Evolutionary conservation across 805 yeast genomes (phyloP).

Genomic region (Saturnispora ahearnii): DNA sequence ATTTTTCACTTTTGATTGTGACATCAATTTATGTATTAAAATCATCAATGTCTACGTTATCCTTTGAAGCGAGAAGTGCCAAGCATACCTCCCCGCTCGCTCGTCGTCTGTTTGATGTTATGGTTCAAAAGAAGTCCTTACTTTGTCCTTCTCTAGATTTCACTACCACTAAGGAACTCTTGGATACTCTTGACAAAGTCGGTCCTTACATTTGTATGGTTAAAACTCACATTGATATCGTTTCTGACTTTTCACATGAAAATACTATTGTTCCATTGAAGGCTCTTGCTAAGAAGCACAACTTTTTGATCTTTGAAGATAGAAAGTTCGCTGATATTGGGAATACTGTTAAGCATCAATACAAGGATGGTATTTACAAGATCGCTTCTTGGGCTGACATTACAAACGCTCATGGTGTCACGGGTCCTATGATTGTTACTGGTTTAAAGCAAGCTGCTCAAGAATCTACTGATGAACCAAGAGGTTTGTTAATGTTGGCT

Average conservation of each 20-base stretch:
- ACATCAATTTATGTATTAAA: not conserved
- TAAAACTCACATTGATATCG: conserved; percentile 90
- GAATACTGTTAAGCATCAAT: conserved; percentile 91
- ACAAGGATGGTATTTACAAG: conserved; percentile 78
- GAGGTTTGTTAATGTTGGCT: conserved; percentile 92
- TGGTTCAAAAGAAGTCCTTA: conserved; percentile 76
- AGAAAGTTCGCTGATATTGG: conserved; percentile 98
- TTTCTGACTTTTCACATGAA: conserved; percentile 81
- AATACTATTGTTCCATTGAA: conserved; percentile 69
- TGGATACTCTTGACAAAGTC: conserved; percentile 60
- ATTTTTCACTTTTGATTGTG: conserved; percentile 1
- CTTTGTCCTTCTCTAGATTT: conserved; percentile 95
- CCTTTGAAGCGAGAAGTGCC: conserved; percentile 64
- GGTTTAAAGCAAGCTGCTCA: conserved; percentile 80
- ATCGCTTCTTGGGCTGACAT: conserved; percentile 95
- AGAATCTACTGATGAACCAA: conserved; percentile 61
- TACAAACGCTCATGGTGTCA: conserved; percentile 95
- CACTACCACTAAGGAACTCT: conserved; percentile 64
- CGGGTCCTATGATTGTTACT: conserved; percentile 86
- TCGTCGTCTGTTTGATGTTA: conserved; percentile 55
- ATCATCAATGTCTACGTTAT: conserved; percentile 7
- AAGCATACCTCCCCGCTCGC: conserved; percentile 75
- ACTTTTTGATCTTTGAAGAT: conserved; percentile 91
- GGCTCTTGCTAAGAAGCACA: conserved; percentile 66
- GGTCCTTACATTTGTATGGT: conserved; percentile 91